A percentile compares a stretch with the other conserved stretches of the same genome.
phyloP scores from a whole-genome alignment of 768 basidiomycete species.

The Galerina sulciceps region DNA sequence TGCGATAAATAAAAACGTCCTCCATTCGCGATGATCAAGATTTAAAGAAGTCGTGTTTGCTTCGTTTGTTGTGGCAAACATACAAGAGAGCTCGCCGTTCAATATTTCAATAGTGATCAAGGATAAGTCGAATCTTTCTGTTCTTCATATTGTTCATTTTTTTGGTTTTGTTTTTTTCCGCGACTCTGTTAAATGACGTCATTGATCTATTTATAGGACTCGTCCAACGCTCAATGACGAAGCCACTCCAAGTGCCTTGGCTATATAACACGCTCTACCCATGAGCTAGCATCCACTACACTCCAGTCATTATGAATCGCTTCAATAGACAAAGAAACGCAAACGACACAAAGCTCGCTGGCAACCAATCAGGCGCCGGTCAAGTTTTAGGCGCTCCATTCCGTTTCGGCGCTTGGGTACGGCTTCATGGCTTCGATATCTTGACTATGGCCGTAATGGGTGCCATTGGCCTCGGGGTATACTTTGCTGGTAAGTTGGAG shows the following conservation, averaged over 20 bases:
- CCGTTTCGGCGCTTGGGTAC: constrained; percentile 41
- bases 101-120: too few relatives aligned
- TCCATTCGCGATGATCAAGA: too few relatives aligned
- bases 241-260: constrained; percentile 6
- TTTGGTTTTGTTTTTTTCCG: too few relatives aligned
- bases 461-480: constrained; percentile 55
- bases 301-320: constrained; percentile 14
- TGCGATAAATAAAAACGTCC: too few relatives aligned
- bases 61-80: too few relatives aligned
- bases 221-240: constrained; percentile 13
- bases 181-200: not conserved
- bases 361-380: constrained; percentile 3
- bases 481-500: constrained; percentile 45
- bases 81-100: too few relatives aligned
- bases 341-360: constrained; percentile 11
- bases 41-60: too few relatives aligned
- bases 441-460: constrained; percentile 64
- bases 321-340: constrained; percentile 18
- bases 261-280: constrained; percentile 8
- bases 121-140: not conserved
- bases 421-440: constrained; percentile 53
- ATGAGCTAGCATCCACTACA: not conserved
- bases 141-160: too few relatives aligned
- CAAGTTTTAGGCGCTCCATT: constrained; percentile 30
- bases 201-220: constrained; percentile 6